Conservation (phyloP, 352 stramenopile genomes). For the Globisporangium emineosum region DNA sequence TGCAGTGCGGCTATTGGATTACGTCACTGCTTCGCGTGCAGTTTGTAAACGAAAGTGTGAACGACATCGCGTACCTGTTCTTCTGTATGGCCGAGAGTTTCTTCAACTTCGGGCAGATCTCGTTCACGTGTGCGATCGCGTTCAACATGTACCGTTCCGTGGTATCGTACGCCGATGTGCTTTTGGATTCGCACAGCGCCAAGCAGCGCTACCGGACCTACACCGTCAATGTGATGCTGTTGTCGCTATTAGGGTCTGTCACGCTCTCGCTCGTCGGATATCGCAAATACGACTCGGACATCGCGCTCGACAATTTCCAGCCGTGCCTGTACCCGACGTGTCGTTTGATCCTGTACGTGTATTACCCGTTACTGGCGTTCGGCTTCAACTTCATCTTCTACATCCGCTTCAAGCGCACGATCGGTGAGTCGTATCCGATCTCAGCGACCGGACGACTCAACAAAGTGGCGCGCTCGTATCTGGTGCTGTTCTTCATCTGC, state of each 20-base stretch:
- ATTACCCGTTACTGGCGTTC: constrained; percentile 71
- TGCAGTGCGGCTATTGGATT: constrained; percentile 74
- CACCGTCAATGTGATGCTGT: constrained; percentile 63
- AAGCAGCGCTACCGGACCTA: constrained; percentile 58
- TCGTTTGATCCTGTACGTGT: constrained; percentile 71
- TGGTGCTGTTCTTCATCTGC: constrained; percentile 71
- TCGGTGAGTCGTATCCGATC: constrained; percentile 67
- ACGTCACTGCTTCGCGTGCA: constrained; percentile 61
- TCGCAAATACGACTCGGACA: constrained; percentile 30
- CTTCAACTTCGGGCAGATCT: constrained; percentile 79
- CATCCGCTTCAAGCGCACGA: constrained; percentile 71
- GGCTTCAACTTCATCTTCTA: constrained; percentile 80
- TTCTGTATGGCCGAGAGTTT: constrained; percentile 76
- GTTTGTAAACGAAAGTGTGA: constrained; percentile 39
- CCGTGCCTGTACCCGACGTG: constrained; percentile 67
- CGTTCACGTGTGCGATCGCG: constrained; percentile 71
- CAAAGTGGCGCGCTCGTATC: constrained; percentile 64
- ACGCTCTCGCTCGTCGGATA: constrained; percentile 60
- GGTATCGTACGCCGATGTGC: constrained; percentile 69
- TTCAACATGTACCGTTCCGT: constrained; percentile 83
- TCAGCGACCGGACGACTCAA: constrained; percentile 63
- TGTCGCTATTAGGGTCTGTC: constrained; percentile 56
- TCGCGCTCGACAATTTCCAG: constrained; percentile 38
- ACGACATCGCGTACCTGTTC: constrained; percentile 46
- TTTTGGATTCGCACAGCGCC: constrained; percentile 63